Evolutionary conservation across 2,329 filamentous ascomycete species (phyloP).

Genomic region (Aspergillus sergii): DNA sequence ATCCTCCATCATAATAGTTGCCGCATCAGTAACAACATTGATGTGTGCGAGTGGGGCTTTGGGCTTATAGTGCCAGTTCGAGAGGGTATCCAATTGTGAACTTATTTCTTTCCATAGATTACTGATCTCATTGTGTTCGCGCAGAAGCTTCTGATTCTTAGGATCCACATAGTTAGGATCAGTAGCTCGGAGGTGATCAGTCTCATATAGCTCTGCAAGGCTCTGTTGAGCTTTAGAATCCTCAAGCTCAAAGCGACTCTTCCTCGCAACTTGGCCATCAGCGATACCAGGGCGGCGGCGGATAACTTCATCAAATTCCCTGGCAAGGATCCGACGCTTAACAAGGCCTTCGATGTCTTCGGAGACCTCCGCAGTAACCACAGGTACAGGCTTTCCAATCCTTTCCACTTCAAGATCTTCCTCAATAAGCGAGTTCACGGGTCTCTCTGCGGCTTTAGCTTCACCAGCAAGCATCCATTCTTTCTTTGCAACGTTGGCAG

Average conservation of each 20-base stretch:
- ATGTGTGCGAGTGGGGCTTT: slow-evolving; percentile 80
- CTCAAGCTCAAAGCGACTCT: slow-evolving; percentile 78
- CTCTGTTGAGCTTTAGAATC: slow-evolving; percentile 86
- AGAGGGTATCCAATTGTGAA: slow-evolving; percentile 81
- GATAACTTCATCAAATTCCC: slow-evolving; percentile 90
- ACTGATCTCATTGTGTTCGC: slow-evolving; percentile 81
- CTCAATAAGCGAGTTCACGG: slow-evolving; percentile 88
- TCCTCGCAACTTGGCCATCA: slow-evolving; percentile 63
- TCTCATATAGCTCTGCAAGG: slow-evolving; percentile 90
- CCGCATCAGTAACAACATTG: slow-evolving; percentile 85
- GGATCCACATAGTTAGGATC: slow-evolving; percentile 82
- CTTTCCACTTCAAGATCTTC: slow-evolving; percentile 96
- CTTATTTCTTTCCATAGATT: slow-evolving; percentile 80
- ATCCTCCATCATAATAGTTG: slow-evolving; percentile 93
- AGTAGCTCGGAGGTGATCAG: slow-evolving; percentile 77
- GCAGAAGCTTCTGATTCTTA: slow-evolving; percentile 77
- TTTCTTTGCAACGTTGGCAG: slow-evolving; percentile 83
- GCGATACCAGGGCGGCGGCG: slow-evolving; percentile 77
- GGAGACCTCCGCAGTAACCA: slow-evolving; percentile 87
- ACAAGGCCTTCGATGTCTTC: slow-evolving; percentile 92
- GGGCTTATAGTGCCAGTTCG: slow-evolving; percentile 93
- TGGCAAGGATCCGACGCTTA: slow-evolving; percentile 85
- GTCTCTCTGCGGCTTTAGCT: slow-evolving; percentile 77
- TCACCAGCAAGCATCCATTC: slow-evolving; percentile 91
- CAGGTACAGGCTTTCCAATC: slow-evolving; percentile 88